Evolutionary conservation across 139 green algal genomes (phyloP), one percentile per base, ranked within the genome.

Genomic region (Ettlia oleoabundans): DNA sequence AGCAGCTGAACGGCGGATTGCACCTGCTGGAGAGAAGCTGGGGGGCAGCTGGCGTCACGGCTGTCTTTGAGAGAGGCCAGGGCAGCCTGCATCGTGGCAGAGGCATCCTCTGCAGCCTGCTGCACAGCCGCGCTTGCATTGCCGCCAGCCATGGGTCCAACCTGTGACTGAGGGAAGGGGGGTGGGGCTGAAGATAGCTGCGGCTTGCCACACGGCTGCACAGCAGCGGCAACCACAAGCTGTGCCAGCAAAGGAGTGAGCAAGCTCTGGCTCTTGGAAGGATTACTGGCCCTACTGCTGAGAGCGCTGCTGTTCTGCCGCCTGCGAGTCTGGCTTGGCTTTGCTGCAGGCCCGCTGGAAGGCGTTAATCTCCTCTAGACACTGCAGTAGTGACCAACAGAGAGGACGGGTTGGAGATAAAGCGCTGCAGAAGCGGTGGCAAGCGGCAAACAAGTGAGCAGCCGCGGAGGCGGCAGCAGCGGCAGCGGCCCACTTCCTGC

Each of bases 281-380:
- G n/a, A n/a, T n/a, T n/a, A n/a, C n/a, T n/a, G n/a, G n/a, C n/a
- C n/a, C n/a, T n/a, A n/a, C n/a, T n/a, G n/a, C n/a, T n/a, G n/a
- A n/a, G n/a, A n/a, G n/a, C 65, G 10, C 21, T 19, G 41, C 1
- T 52, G 21, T 43, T 72, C 32, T 15, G 47, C 35, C 38, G 67
- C 5, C 33, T 2, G 5, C 37, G 22, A 75, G 67, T 58, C 74
- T 41, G 58, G 30, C 40, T 77, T 81, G 28, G 61, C 33, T 43
- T 85, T 75, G 78, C 70, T 41, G 65, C 83, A 87, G 43, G 78
- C 78, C 10, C 68, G 78, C 51, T 88, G 84, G 37, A 88, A 87
- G 0, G 84, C 82, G 32, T 66, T 52, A 21, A 88, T 55, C 30
- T 86, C 76, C 32, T 71, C 55, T 22, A 77, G 58, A 58, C 84